Evolutionary conservation across 2,329 filamentous ascomycete genomes (phyloP).

Genomic region (Talaromyces sp.): DNA sequence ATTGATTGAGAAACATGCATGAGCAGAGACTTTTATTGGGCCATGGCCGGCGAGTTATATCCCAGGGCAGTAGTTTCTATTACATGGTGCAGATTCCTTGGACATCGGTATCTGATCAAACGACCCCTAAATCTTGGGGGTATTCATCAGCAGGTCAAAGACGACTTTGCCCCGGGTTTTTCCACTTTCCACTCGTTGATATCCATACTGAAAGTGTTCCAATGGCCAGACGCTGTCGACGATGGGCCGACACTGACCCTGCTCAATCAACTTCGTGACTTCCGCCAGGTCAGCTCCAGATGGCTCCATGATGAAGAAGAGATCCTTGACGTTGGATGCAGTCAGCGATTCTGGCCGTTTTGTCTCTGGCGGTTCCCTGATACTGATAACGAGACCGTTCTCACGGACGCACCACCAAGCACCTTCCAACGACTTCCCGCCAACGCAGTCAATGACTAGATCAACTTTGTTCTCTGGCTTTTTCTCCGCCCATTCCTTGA

Average conservation of each 20-base stretch:
- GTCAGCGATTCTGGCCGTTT: conserved; percentile 13
- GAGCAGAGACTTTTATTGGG: neutral
- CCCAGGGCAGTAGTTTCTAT: neutral
- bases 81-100: neutral
- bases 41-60: neutral
- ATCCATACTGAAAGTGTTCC: neutral
- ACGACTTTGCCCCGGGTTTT: neutral
- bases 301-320: conserved; percentile 40
- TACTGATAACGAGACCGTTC: conserved; percentile 34
- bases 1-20: no score
- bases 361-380: conserved; percentile 30
- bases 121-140: neutral
- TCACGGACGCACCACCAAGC: conserved; percentile 32
- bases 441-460: conserved; percentile 43
- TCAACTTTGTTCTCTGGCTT: conserved; percentile 36
- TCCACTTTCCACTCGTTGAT: neutral
- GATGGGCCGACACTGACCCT: conserved; percentile 27
- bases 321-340: conserved; percentile 28
- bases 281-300: conserved; percentile 35
- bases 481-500: conserved; percentile 37
- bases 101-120: neutral
- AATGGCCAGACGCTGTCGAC: neutral
- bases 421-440: conserved; percentile 32
- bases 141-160: neutral
- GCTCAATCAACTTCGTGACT: conserved; percentile 37